Percentiles rank a stretch among this genome's conserved stretches.
Conservation (phyloP, 306 rosid species). For the Casuarina equisetifolia region DNA sequence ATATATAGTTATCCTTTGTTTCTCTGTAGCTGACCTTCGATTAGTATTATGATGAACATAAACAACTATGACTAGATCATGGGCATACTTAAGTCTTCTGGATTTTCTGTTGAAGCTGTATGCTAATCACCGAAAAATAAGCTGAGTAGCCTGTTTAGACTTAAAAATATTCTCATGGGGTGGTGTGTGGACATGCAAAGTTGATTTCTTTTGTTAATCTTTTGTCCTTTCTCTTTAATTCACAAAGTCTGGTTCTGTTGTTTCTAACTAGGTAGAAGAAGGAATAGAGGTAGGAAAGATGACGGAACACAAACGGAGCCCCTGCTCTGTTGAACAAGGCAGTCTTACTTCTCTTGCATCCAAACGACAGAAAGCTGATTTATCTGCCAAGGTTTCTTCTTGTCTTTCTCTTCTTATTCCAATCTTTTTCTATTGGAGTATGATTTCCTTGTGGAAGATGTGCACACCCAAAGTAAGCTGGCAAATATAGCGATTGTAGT, state of each 20-base stretch:
- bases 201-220: neutral
- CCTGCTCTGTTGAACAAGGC: constrained; percentile 80
- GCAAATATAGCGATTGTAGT: neutral
- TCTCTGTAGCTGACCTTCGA: neutral
- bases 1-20: neutral
- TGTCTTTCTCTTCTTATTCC: constrained; percentile 20
- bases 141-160: neutral
- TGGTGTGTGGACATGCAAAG: neutral
- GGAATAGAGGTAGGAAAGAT: constrained; percentile 74
- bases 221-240: constrained; percentile 7
- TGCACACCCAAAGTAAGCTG: neutral
- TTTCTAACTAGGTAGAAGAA: constrained; percentile 53
- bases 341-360: constrained; percentile 62
- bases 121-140: neutral
- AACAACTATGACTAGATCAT: neutral
- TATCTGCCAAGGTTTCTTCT: constrained; percentile 72
- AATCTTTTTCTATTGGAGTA: constrained; percentile 5
- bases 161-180: neutral
- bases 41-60: neutral
- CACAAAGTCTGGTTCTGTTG: constrained; percentile 20
- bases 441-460: neutral
- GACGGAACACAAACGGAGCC: constrained; percentile 81
- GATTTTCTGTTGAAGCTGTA: neutral
- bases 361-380: constrained; percentile 86
- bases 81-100: neutral